phyloP scores from a whole-genome alignment of 352 stramenopile genomes.

The Pythium chondricola region DNA sequence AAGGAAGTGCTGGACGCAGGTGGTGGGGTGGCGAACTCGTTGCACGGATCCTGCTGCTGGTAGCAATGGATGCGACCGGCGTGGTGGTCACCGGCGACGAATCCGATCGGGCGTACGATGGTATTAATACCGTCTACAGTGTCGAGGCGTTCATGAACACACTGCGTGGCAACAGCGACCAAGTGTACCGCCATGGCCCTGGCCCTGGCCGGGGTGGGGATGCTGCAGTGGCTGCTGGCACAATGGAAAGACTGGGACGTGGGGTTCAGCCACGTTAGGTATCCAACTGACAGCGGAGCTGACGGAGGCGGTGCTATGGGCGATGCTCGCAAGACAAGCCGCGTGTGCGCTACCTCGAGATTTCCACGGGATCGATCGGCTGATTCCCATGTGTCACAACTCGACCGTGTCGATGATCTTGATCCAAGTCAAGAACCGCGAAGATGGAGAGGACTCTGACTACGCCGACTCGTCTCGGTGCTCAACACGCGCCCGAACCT shows the following conservation, averaged over 20 bases:
- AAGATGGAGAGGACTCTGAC: background rate
- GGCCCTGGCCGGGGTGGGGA: no score
- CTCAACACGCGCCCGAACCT: background rate
- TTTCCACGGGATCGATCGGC: slow-evolving; percentile 2
- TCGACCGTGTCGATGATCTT: slow-evolving; percentile 3
- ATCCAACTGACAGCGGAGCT: slow-evolving; percentile 16
- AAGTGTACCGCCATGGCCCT: background rate
- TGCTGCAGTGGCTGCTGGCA: no score
- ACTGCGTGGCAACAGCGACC: background rate
- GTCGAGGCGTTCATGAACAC: slow-evolving; percentile 4
- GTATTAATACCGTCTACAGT: slow-evolving; percentile 2
- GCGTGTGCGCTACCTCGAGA: slow-evolving; percentile 15
- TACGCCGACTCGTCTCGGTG: background rate
- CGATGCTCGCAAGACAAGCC: no score
- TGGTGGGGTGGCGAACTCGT: background rate
- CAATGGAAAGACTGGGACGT: slow-evolving; percentile 13
- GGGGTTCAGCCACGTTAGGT: slow-evolving; percentile 29
- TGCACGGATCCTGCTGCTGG: slow-evolving; percentile 3
- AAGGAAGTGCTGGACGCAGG: slow-evolving; percentile 9
- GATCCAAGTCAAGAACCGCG: background rate
- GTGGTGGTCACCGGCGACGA: background rate
- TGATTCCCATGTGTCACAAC: slow-evolving; percentile 16
- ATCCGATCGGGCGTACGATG: background rate
- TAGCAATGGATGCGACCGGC: slow-evolving; percentile 8
- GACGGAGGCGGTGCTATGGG: slow-evolving; percentile 16